Evolutionary conservation across 352 stramenopile genomes (phyloP), one percentile per base, ranked within the genome.

Genomic region (Phytopythium helicoides): DNA sequence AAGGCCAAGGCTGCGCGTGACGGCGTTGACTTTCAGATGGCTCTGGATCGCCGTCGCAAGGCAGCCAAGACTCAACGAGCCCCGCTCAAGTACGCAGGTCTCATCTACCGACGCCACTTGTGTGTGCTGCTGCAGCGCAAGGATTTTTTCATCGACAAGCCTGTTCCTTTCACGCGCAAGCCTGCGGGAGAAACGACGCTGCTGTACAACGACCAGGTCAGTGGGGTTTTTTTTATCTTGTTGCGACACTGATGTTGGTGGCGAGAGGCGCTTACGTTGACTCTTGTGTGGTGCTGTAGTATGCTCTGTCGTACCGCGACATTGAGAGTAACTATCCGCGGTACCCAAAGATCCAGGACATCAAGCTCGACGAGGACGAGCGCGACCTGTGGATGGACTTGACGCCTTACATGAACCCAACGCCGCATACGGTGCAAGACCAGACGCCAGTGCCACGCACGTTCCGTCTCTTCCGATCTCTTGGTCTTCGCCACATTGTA

Each of bases 391-490:
- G 84, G 84, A 89, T 98, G 65, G 94, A 99, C 64, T 67, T 99
- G 21, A 89, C 95, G n/a, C 96, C 97, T 1, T 99, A 99, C 76
- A 96, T 98, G 61, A 98, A 99, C 68, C 89, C 93, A 21, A 97
- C 94, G 19, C 94, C 96, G 6, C 96, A 98, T 62, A 98, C 84
- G 2, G 91, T 99, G 1, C 96, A 98, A 48, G 92, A 98, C 50
- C 79, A 88, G 57, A 94, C 92, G 0, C 97, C 94, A 2, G 93
- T 99, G 52, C 86, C 97, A 35, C 82, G 96, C 31, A 91, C 96
- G 0, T 99, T 99, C 76, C 86, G 94, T 28, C 64, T 99, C 19
- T 99, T 99, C 70, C 91, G 97, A 16, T 99, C 96, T 8, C 71
- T 99, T 26, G 97, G 97, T 34, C 74, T 99, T 51, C 92, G 97